Percentiles rank a stretch among this genome's conserved stretches.
These are phyloP conservation scores for Imleria badia DNA, from an alignment of 768 basidiomycete species.

Conservation along the genomic window DNA sequence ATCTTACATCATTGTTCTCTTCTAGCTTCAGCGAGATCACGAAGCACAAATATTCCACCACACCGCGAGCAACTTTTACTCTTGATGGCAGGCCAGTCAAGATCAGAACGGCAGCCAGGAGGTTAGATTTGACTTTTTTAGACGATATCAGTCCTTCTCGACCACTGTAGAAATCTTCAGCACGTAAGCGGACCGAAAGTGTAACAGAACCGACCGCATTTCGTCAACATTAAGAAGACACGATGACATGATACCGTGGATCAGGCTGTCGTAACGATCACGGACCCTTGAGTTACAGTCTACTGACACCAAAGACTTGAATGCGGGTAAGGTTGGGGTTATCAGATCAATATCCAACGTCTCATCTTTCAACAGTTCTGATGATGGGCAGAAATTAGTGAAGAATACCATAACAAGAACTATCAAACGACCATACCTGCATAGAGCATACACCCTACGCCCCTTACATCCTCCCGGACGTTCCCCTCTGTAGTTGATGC, in stretches of 20 bases:
- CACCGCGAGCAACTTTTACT: slow-evolving; percentile 66
- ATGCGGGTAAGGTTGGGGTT: slow-evolving; percentile 73
- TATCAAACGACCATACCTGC: slow-evolving; percentile 45
- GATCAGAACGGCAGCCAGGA: slow-evolving; percentile 82
- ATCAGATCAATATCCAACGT: slow-evolving; percentile 74
- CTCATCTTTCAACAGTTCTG: slow-evolving; percentile 87
- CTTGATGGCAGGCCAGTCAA: slow-evolving; percentile 73
- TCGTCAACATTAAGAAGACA: slow-evolving; percentile 87
- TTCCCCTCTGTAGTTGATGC: slow-evolving; percentile 53
- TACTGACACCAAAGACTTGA: slow-evolving; percentile 72
- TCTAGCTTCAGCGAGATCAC: slow-evolving; percentile 78
- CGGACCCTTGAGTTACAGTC: slow-evolving; percentile 39
- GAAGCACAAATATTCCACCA: slow-evolving; percentile 84
- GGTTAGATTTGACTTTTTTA: slow-evolving; percentile 88
- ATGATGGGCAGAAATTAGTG: not conserved
- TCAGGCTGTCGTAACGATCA: slow-evolving; percentile 55
- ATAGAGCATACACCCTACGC: slow-evolving; percentile 78
- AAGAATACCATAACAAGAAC: not conserved
- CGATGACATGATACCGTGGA: slow-evolving; percentile 82
- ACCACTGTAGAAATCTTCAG: slow-evolving; percentile 49
- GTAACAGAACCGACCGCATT: slow-evolving; percentile 66
- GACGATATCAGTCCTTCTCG: slow-evolving; percentile 73
- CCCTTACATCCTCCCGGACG: slow-evolving; percentile 73
- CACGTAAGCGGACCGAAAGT: not conserved
- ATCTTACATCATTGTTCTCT: slow-evolving; percentile 62